A percentile compares a stretch with the other conserved stretches of the same genome.
Conservation (phyloP, 352 stramenopile genomes). For the Aphanomyces invadans region DNA sequence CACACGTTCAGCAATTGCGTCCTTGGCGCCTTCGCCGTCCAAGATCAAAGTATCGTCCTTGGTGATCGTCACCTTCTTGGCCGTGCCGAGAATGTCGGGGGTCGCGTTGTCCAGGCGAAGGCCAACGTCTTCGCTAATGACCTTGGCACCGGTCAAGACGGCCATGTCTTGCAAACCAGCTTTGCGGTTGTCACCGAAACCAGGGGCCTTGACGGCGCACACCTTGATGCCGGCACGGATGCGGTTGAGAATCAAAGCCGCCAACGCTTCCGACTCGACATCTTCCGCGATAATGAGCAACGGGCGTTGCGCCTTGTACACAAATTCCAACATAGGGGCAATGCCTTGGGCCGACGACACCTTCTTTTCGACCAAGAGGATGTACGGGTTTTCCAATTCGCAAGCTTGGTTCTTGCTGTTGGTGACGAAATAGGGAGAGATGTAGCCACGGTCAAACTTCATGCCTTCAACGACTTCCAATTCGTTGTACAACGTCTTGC, state of each 20-base stretch:
- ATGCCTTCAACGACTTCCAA: conserved; percentile 99
- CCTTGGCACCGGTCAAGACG: conserved; percentile 95
- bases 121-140: conserved; percentile 98
- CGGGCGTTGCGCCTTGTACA: conserved; percentile 95
- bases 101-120: conserved; percentile 97
- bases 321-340: conserved; percentile 95
- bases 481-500: conserved; percentile 99
- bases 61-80: conserved; percentile 94
- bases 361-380: conserved; percentile 99
- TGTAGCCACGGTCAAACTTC: conserved; percentile 99
- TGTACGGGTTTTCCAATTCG: conserved; percentile 98
- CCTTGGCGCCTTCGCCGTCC: conserved; percentile 89
- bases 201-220: conserved; percentile 98
- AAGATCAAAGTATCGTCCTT: conserved; percentile 99
- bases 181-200: conserved; percentile 99
- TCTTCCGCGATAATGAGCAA: conserved; percentile 99
- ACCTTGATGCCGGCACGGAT: conserved; percentile 99
- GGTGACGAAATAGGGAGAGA: conserved; percentile 99
- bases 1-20: conserved; percentile 94
- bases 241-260: conserved; percentile 99
- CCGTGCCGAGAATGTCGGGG: conserved; percentile 90
- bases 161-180: conserved; percentile 99
- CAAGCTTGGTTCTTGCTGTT: conserved; percentile 98
- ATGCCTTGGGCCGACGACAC: conserved; percentile 94
- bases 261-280: conserved; percentile 98